Percentiles rank a stretch among this genome's conserved stretches.
phyloP scores from a whole-genome alignment of 106 monocot species.

The Allium sativum region DNA sequence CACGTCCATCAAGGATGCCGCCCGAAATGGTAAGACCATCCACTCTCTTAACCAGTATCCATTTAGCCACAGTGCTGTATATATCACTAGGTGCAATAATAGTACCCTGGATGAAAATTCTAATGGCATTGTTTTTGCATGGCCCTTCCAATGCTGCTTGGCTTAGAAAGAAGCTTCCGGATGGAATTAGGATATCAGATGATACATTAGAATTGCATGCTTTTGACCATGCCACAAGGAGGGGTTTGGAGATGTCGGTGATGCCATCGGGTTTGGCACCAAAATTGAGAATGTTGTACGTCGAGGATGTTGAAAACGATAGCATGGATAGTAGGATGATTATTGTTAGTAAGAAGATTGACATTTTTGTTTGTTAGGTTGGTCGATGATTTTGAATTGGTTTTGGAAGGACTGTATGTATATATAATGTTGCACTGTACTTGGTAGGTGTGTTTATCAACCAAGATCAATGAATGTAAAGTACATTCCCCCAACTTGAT shows the following conservation, averaged over 20 bases:
- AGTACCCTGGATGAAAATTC: slow-evolving; percentile 24
- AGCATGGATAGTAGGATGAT: too few relatives aligned
- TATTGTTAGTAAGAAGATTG: too few relatives aligned
- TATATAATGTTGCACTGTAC: too few relatives aligned
- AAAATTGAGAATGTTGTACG: slow-evolving; percentile 15
- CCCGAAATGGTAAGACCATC: slow-evolving; percentile 14
- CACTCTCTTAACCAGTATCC: slow-evolving; percentile 22
- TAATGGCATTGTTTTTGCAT: slow-evolving; percentile 17
- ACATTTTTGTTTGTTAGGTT: too few relatives aligned
- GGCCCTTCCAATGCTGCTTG: slow-evolving; percentile 26
- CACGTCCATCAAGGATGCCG: slow-evolving; percentile 15
- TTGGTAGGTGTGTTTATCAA: too few relatives aligned
- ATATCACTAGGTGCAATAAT: slow-evolving; percentile 20
- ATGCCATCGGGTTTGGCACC: slow-evolving; percentile 33
- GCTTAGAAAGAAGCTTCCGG: slow-evolving; percentile 29
- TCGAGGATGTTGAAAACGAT: neutral
- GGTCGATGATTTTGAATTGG: too few relatives aligned
- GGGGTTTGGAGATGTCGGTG: slow-evolving; percentile 23
- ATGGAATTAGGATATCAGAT: slow-evolving; percentile 23
- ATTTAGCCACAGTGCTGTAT: neutral
- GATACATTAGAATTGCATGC: slow-evolving; percentile 22
- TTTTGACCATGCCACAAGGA: slow-evolving; percentile 34
- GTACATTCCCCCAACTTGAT: too few relatives aligned
- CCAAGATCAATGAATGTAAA: too few relatives aligned
- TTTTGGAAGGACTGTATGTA: too few relatives aligned